phyloP scores from a whole-genome alignment of 768 basidiomycete species.

The Mycena galericulata region DNA sequence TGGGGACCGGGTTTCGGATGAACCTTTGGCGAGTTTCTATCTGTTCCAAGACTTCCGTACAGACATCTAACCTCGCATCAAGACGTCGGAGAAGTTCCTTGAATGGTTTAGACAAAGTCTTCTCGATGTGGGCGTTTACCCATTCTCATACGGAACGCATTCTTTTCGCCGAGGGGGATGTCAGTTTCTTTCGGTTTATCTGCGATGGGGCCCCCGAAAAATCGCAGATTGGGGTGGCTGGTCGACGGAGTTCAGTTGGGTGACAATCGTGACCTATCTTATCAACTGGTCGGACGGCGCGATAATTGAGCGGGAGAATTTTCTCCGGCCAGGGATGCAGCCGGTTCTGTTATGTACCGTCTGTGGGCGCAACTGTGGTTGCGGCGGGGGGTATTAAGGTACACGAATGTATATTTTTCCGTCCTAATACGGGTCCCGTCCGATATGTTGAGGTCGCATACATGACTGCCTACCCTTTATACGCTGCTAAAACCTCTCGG shows the following conservation, averaged over 20 bases:
- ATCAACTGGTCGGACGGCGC: conserved; percentile 39
- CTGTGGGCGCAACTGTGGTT: conserved; percentile 39
- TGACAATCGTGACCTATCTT: conserved; percentile 44
- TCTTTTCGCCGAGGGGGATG: too few species aligned
- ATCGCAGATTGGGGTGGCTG: conserved; percentile 51
- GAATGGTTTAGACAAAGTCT: conserved; percentile 43
- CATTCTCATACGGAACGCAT: conserved; percentile 41
- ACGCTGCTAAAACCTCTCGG: too few species aligned
- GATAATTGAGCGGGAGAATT: conserved; percentile 33
- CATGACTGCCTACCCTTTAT: too few species aligned
- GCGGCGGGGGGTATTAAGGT: conserved; percentile 4
- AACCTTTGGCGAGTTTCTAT: conserved; percentile 23
- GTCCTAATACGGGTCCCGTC: too few species aligned
- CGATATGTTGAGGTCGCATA: too few species aligned
- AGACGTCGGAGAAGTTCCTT: conserved; percentile 41
- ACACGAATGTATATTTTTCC: too few species aligned
- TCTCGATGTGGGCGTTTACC: conserved; percentile 43
- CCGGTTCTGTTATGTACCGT: conserved; percentile 27
- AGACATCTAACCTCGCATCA: too few species aligned
- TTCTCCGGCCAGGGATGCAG: conserved; percentile 36
- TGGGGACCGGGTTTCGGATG: conserved; percentile 23
- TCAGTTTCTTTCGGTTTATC: conserved; percentile 43
- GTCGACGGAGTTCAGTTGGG: conserved; percentile 38
- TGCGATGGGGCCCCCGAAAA: conserved; percentile 40
- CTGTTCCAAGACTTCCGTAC: too few species aligned